Base-by-base conservation (phyloP, 108 stramenopile genomes). In the Cyclotella baltica region DNA sequence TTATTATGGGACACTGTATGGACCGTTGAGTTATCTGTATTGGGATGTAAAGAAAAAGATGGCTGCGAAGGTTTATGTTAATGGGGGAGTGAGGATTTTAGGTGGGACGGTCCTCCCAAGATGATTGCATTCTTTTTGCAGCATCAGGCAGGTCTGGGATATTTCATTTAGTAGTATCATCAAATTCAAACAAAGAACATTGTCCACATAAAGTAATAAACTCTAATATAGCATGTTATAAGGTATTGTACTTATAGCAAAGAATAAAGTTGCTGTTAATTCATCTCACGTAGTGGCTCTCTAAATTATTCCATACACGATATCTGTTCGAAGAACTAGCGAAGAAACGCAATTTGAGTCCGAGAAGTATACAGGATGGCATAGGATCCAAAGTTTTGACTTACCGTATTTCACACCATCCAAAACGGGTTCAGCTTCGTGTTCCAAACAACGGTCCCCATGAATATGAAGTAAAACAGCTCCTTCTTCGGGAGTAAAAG, bases 341-440 rank as follows among this genome's bases (percentile, higher is more conserved):
- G 5, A 16, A 47, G 23, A 62, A 18, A 18, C 11, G 25, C 15
- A 3, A 58, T 5, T n/a, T 59, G 1, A 27, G 47, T 27, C 23
- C 0, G 36, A 30, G 48, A 37, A 55, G 40, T 20, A 4, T 43
- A 23, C 2, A 52, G 35, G 28, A 74, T 22, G 25, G 11, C 8
- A 46, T 23, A 33, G 19, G 10, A 67, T 43, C 2, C 57, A 9
- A 27, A 9, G 38, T 23, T 23, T 75, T 28, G 3, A 25, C 55
- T 96, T 67, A 20, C 96, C 90, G 61, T 96, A 97, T 75, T 97
- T 97, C 35, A 87, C 78, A 18, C 96, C 96, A 40, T 76, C 79
- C 33, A 68, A 22, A 3, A 97, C 96, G 8, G 80, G 78, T 16
- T 96, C 94, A n/a, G 92, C 96, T 72, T 95, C 94, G 70, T 97